Percentiles rank a stretch among this genome's conserved stretches.
Evolutionary conservation across 257 asterid species (phyloP).

Genomic region (Lantana camara): DNA sequence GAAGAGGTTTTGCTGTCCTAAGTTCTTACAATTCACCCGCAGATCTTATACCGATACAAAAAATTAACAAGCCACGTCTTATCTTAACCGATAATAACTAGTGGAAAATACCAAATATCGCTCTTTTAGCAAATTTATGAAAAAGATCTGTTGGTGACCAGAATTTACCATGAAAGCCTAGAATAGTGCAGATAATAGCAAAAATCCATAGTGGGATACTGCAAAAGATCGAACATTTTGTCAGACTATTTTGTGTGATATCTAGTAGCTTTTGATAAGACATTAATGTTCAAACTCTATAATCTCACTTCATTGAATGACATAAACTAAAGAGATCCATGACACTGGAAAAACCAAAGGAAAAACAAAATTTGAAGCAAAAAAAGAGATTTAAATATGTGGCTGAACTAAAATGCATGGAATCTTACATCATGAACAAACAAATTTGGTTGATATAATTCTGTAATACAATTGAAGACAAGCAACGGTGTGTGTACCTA

Average conservation of each 20-base stretch:
- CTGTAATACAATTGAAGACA: not conserved
- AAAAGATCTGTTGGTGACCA: slow-evolving; percentile 2
- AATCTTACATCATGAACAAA: not conserved
- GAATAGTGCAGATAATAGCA: slow-evolving; percentile 45
- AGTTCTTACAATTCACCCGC: too few relatives aligned
- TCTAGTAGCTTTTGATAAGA: not conserved
- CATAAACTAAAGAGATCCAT: not conserved
- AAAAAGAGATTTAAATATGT: too few relatives aligned
- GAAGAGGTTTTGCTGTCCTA: too few relatives aligned
- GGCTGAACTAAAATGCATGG: not conserved
- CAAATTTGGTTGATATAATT: not conserved
- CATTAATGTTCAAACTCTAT: not conserved
- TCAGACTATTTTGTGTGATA: slow-evolving; percentile 8
- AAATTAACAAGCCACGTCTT: too few relatives aligned
- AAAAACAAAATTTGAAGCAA: too few relatives aligned
- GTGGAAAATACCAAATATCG: too few relatives aligned
- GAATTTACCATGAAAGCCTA: slow-evolving; percentile 51
- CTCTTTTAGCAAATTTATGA: not conserved
- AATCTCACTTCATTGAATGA: not conserved
- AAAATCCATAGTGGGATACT: slow-evolving; percentile 55
- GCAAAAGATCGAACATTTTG: slow-evolving; percentile 26
- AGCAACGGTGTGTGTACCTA: slow-evolving; percentile 48
- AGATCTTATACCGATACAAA: too few relatives aligned
- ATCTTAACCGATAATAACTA: too few relatives aligned
- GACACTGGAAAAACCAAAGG: too few relatives aligned